Conservation (phyloP, 2,329 filamentous ascomycete species). For the Cladosporium sphaerospermum region DNA sequence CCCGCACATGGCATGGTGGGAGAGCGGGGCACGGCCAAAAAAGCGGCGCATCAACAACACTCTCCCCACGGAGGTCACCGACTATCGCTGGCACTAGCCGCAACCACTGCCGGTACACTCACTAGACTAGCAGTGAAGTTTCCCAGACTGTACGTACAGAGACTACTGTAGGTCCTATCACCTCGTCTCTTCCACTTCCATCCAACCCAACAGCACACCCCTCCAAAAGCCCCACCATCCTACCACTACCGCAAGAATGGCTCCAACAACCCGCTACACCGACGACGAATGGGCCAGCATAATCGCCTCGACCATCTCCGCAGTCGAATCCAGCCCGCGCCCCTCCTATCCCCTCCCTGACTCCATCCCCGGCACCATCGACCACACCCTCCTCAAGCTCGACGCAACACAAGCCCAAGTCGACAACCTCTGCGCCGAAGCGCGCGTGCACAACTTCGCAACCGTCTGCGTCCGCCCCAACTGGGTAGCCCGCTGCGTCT, state of each 20-base stretch:
- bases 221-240: neutral
- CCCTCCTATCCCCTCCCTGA: conserved; percentile 3
- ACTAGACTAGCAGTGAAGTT: neutral
- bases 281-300: conserved; percentile 40
- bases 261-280: conserved; percentile 36
- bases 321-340: conserved; percentile 1
- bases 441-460: conserved; percentile 42
- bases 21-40: neutral
- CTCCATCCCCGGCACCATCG: conserved; percentile 32
- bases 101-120: neutral
- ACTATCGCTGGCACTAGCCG: neutral
- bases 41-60: neutral
- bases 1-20: neutral
- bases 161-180: neutral
- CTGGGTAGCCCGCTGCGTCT: conserved; percentile 46
- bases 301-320: conserved; percentile 25
- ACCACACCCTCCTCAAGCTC: conserved; percentile 46
- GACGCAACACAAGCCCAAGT: conserved; percentile 45
- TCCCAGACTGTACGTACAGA: neutral
- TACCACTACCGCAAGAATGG: neutral
- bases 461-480: conserved; percentile 53
- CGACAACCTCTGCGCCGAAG: conserved; percentile 51
- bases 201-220: neutral
- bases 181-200: neutral
- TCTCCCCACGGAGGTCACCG: neutral